Evolutionary conservation across 306 rosid genomes (phyloP).

Genomic region (Cucurbita pepo): DNA sequence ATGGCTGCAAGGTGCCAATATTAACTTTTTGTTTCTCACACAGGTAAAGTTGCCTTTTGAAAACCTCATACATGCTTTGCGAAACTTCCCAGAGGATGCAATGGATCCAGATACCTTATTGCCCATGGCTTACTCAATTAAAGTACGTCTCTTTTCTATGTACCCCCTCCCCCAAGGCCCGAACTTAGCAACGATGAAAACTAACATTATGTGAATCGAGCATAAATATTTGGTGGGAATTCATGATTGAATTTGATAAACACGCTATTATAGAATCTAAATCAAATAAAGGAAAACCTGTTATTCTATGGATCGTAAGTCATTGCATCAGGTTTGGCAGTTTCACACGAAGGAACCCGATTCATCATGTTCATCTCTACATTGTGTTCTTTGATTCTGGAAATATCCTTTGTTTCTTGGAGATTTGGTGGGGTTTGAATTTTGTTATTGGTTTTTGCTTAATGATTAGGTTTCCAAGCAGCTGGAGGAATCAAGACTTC

Average conservation of each 20-base stretch:
- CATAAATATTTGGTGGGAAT: not conserved
- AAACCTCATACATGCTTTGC: conserved; percentile 84
- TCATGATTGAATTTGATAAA: not conserved
- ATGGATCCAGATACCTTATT: conserved; percentile 79
- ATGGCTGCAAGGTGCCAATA: conserved; percentile 4
- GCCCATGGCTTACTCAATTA: conserved; percentile 85
- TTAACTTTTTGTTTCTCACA: conserved; percentile 8
- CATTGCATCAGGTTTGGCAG: not conserved
- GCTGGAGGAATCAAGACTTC: conserved; percentile 49
- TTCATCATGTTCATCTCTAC: not conserved
- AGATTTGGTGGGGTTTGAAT: not conserved
- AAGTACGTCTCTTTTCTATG: conserved; percentile 29
- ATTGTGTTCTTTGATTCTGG: not conserved
- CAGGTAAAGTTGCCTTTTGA: conserved; percentile 91
- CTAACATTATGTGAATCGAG: not conserved
- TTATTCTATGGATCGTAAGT: not conserved
- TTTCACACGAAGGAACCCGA: not conserved
- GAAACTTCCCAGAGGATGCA: conserved; percentile 81
- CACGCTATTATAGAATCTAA: not conserved
- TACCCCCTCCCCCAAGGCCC: not conserved
- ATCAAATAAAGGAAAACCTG: not conserved
- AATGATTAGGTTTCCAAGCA: conserved; percentile 52
- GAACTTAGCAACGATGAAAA: not conserved
- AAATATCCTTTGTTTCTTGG: not conserved
- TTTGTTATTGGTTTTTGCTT: not conserved